Percentiles rank a stretch among this genome's conserved stretches.
Evolutionary conservation across 495 filamentous ascomycete genomes (phyloP).

Genomic region (Neurospora terricola): DNA sequence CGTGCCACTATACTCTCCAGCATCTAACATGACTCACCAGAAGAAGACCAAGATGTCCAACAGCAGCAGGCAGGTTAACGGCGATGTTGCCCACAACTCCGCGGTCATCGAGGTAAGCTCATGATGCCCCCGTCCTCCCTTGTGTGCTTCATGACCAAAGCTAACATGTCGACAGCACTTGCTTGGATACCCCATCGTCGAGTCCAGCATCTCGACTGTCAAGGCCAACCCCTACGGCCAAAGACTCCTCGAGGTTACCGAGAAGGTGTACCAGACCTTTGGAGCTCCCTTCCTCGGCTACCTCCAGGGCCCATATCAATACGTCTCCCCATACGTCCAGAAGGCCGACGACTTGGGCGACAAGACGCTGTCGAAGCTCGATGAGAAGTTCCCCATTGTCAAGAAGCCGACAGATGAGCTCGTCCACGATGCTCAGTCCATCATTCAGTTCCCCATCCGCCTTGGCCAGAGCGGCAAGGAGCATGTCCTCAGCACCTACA

Average conservation of each 20-base stretch:
- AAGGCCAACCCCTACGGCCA: constrained; percentile 71
- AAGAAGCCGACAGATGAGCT: constrained; percentile 80
- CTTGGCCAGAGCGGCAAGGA: constrained; percentile 59
- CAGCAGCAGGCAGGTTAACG: constrained; percentile 15
- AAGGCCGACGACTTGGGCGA: constrained; percentile 76
- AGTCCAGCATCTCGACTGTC: constrained; percentile 66
- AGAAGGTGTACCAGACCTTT: constrained; percentile 51
- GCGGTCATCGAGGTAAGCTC: constrained; percentile 17
- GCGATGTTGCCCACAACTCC: constrained; percentile 17
- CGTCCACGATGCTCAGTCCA: constrained; percentile 50
- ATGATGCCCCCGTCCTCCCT: not conserved
- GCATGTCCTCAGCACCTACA: constrained; percentile 65
- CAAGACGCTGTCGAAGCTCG: constrained; percentile 60
- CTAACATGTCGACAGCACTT: constrained; percentile 53
- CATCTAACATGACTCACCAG: constrained; percentile 11
- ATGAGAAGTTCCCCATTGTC: constrained; percentile 71
- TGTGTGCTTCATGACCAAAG: not conserved
- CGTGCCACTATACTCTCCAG: not conserved
- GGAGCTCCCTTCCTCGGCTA: constrained; percentile 70
- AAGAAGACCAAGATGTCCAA: constrained; percentile 15
- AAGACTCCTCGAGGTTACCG: constrained; percentile 63
- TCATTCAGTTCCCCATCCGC: constrained; percentile 56
- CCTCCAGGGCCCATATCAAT: constrained; percentile 63
- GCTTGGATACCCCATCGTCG: constrained; percentile 73
- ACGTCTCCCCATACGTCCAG: constrained; percentile 71